phyloP scores from a whole-genome alignment of 805 yeast species.

The Sugiyamaella smithiae region DNA sequence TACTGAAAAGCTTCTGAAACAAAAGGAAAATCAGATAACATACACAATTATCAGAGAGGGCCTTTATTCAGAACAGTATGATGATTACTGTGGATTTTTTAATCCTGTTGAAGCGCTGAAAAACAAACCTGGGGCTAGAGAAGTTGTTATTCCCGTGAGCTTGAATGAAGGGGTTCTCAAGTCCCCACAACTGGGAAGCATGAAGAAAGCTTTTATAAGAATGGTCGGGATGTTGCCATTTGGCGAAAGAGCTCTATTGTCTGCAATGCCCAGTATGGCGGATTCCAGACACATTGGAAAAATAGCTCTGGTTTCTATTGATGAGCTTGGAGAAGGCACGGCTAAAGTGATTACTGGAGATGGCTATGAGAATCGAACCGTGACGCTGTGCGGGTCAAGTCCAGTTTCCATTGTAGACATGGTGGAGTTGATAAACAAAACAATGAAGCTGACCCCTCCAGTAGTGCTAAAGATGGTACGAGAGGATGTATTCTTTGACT shows the following conservation, averaged over 20 bases:
- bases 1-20: conserved; percentile 1
- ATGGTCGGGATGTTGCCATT: neutral
- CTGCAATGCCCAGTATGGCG: neutral
- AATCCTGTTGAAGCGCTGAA: neutral
- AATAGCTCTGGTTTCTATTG: conserved; percentile 10
- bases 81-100: conserved; percentile 1
- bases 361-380: neutral
- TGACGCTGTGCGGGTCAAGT: conserved; percentile 1
- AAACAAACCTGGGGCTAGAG: neutral
- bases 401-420: conserved; percentile 5
- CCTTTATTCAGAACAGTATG: neutral
- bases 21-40: neutral
- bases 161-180: neutral
- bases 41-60: conserved; percentile 8
- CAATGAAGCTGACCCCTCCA: conserved; percentile 6
- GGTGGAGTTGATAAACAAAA: neutral
- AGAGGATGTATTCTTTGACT: neutral
- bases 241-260: neutral
- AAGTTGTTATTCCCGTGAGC: neutral
- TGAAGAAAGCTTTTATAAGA: neutral
- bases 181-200: neutral
- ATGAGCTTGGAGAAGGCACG: conserved; percentile 11
- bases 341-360: conserved; percentile 2
- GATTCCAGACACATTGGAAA: conserved; percentile 5
- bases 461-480: conserved; percentile 1